Base-by-base conservation (phyloP, 441 rosid species). In the Pelargonium hybrid region DNA sequence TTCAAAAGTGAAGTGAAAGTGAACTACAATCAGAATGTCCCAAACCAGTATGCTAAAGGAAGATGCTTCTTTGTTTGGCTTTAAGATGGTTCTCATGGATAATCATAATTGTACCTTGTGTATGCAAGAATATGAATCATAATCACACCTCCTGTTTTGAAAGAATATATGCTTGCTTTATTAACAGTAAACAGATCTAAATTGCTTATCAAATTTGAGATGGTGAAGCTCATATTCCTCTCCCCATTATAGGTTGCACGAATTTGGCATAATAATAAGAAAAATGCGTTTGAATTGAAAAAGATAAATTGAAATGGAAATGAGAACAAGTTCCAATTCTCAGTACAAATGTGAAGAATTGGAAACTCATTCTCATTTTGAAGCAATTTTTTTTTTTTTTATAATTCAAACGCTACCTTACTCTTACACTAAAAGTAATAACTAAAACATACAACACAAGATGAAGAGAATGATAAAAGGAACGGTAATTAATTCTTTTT, bases 1-100 rank as follows among this genome's bases (percentile, higher is more conserved):
- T 67, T 67, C 63, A 62, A 73, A 73, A 71, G 61, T 18, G 48
- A 10, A 21, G 26, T 59, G 65, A 59, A 59, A 59, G 65, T 57
- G 70, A 73, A 73, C 75, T 70, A 64, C 77, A 79, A 79, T 39
- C 73, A 64, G 77, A 67, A 73, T 75, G 82, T 75, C 47, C 47
- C 56, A 71, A 74, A 69, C 47, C 31, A 59, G 65, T 14, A 26
- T 25, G 69, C 52, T 57, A 66, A 48, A 59, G 66, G 37, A 66
- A 69, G 76, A 70, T 70, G 72, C 80, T 39, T 57, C 13, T 64
- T 57, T 74, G 74, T 47, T 56, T 45, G 20, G n/a, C 72, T 75
- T 78, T 67, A 52, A 37, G 29, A 43, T 41, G 34, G 7, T 71
- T 73, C 67, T 76, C 23, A 9, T 45, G 1, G 57, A 57, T 57